Conservation (phyloP, 2,329 filamentous ascomycete genomes). For the Pleurostoma richardsiae region DNA sequence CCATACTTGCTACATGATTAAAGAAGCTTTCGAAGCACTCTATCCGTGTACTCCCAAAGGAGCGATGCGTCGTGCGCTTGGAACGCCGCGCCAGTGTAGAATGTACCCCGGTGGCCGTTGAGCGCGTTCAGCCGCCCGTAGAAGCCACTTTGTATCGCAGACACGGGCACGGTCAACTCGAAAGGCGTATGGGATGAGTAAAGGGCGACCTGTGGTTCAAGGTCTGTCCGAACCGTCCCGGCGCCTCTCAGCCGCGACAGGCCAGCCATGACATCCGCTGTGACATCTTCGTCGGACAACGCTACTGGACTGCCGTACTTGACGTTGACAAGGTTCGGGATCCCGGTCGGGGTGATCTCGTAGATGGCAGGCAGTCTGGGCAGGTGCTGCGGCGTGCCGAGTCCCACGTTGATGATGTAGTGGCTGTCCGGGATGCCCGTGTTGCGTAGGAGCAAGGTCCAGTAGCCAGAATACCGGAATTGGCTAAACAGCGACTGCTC, state of each 20-base stretch:
- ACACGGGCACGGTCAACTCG: slow-evolving; percentile 14
- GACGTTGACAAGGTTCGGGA: not conserved
- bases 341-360: not conserved
- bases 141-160: slow-evolving; percentile 19
- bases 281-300: slow-evolving; percentile 1
- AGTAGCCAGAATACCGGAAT: slow-evolving; percentile 20
- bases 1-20: too few relatives aligned
- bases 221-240: not conserved
- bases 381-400: slow-evolving; percentile 8
- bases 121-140: slow-evolving; percentile 21
- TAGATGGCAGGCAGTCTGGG: slow-evolving; percentile 6
- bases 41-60: too few relatives aligned
- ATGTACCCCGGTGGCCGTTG: slow-evolving; percentile 26
- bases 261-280: slow-evolving; percentile 3
- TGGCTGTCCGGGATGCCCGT: slow-evolving; percentile 11
- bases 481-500: slow-evolving; percentile 19
- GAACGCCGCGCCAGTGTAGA: slow-evolving; percentile 22
- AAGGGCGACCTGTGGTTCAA: slow-evolving; percentile 7
- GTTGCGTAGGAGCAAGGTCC: slow-evolving; percentile 16
- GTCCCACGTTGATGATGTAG: slow-evolving; percentile 4
- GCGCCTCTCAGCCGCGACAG: slow-evolving; percentile 1
- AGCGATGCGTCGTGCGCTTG: too few relatives aligned
- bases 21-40: too few relatives aligned
- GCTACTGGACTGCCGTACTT: not conserved
- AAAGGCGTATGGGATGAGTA: slow-evolving; percentile 15